These are phyloP conservation scores for Cyberlindnera veronae DNA, from an alignment of 805 yeast species.

Conservation along the genomic window DNA sequence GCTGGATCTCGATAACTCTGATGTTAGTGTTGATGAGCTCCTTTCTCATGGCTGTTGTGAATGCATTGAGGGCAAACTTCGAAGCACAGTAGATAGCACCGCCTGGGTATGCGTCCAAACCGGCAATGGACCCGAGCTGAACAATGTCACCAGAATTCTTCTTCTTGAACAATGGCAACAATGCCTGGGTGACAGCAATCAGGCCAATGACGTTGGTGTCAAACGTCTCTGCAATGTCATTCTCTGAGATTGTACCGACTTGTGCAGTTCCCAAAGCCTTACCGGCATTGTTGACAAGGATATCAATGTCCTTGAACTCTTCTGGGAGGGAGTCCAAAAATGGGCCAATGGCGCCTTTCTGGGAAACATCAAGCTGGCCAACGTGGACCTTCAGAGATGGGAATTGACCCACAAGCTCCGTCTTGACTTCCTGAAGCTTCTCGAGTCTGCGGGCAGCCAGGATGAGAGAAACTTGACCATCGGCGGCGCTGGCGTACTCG, in stretches of 20 bases:
- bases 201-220: constrained; percentile 86
- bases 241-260: constrained; percentile 63
- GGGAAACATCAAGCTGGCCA: constrained; percentile 54
- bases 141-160: constrained; percentile 72
- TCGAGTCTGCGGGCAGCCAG: constrained; percentile 77
- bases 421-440: constrained; percentile 47
- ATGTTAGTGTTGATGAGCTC: constrained; percentile 69
- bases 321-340: constrained; percentile 53
- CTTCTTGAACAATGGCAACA: constrained; percentile 65
- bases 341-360: constrained; percentile 45
- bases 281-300: constrained; percentile 72
- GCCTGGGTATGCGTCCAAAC: constrained; percentile 75
- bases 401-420: constrained; percentile 43
- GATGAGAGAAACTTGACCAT: constrained; percentile 67
- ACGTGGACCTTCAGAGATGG: constrained; percentile 44
- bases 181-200: constrained; percentile 77
- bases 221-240: constrained; percentile 72
- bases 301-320: constrained; percentile 61
- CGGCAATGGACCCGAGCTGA: constrained; percentile 75
- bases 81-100: constrained; percentile 78
- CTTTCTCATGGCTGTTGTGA: constrained; percentile 68
- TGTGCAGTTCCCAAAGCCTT: constrained; percentile 76
- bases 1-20: constrained; percentile 63
- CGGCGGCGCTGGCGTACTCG: constrained; percentile 74
- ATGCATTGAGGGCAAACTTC: constrained; percentile 68